Percentiles rank a stretch among this genome's conserved stretches.
phyloP scores from a whole-genome alignment of 306 rosid genomes.

The Vachellia collinsii region DNA sequence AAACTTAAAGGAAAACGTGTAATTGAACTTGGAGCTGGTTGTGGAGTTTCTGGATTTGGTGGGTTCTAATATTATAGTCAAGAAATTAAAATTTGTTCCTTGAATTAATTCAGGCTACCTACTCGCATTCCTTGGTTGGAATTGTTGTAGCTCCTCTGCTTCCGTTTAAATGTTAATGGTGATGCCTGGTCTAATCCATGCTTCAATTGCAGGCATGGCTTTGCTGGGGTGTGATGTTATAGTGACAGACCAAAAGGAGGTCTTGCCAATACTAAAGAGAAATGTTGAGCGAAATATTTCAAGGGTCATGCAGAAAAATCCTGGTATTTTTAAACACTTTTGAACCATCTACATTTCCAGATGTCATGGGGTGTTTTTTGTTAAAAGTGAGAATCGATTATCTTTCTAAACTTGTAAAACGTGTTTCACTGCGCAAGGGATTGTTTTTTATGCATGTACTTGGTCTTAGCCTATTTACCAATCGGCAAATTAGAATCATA shows the following conservation, averaged over 20 bases:
- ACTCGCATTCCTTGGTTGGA: slow-evolving; percentile 26
- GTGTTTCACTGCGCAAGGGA: not conserved
- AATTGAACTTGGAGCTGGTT: slow-evolving; percentile 95
- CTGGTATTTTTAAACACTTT: slow-evolving; percentile 49
- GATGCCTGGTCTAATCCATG: slow-evolving; percentile 36
- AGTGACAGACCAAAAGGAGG: slow-evolving; percentile 88
- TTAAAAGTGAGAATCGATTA: not conserved
- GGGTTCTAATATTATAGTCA: slow-evolving; percentile 34
- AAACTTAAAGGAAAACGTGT: slow-evolving; percentile 93
- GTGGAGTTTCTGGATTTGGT: slow-evolving; percentile 98
- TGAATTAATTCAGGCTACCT: slow-evolving; percentile 13
- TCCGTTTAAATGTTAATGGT: not conserved
- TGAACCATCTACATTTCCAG: slow-evolving; percentile 1
- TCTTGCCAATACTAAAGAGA: slow-evolving; percentile 75
- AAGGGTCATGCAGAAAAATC: slow-evolving; percentile 70
- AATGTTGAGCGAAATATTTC: slow-evolving; percentile 91
- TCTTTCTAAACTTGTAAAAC: not conserved
- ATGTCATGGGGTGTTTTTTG: slow-evolving; percentile 19
- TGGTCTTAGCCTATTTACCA: slow-evolving; percentile 9
- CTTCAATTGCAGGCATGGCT: slow-evolving; percentile 82
- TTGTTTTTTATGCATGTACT: not conserved
- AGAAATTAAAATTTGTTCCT: not conserved
- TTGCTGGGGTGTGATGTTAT: slow-evolving; percentile 86
- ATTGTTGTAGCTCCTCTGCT: slow-evolving; percentile 19
- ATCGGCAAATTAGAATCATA: slow-evolving; percentile 25